phyloP scores from a whole-genome alignment of 129 eudicot species.

The Mikania micrantha region DNA sequence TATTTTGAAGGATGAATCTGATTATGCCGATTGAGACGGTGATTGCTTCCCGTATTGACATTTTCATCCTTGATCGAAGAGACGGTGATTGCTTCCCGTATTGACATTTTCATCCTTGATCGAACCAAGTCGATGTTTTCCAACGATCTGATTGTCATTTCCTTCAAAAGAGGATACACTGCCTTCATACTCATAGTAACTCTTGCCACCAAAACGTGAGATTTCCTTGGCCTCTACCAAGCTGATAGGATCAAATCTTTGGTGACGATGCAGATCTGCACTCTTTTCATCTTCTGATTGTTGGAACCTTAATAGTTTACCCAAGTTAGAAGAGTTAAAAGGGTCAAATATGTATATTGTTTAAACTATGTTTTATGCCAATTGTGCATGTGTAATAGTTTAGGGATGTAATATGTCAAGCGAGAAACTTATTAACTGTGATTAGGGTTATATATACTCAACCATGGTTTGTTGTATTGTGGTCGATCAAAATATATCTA shows the following conservation, averaged over 20 bases:
- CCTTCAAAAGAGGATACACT: conserved; percentile 70
- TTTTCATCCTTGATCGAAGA: conserved; percentile 18
- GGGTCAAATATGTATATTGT: too few relatives aligned
- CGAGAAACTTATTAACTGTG: too few relatives aligned
- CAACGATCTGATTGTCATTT: conserved; percentile 33
- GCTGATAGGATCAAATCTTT: conserved; percentile 26
- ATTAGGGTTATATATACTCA: too few relatives aligned
- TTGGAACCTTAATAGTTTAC: too few relatives aligned
- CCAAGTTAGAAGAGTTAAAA: too few relatives aligned
- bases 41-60: conserved; percentile 12
- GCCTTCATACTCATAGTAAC: conserved; percentile 49
- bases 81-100: conserved; percentile 17
- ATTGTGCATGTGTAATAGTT: too few relatives aligned
- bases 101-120: conserved; percentile 16
- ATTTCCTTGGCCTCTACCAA: conserved; percentile 32
- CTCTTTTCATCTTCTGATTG: conserved; percentile 14
- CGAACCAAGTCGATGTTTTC: conserved; percentile 24
- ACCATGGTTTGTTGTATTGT: too few relatives aligned
- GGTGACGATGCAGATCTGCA: conserved; percentile 22
- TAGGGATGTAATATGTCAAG: too few relatives aligned
- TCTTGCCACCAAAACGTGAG: conserved; percentile 23
- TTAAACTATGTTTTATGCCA: too few relatives aligned
- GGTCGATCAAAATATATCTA: too few relatives aligned
- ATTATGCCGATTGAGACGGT: conserved; percentile 22
- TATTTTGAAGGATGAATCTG: not conserved